These are phyloP conservation scores for Sporisorium exsertum DNA, from an alignment of 1,284 basidiomycete genomes.

Conservation along the genomic window DNA sequence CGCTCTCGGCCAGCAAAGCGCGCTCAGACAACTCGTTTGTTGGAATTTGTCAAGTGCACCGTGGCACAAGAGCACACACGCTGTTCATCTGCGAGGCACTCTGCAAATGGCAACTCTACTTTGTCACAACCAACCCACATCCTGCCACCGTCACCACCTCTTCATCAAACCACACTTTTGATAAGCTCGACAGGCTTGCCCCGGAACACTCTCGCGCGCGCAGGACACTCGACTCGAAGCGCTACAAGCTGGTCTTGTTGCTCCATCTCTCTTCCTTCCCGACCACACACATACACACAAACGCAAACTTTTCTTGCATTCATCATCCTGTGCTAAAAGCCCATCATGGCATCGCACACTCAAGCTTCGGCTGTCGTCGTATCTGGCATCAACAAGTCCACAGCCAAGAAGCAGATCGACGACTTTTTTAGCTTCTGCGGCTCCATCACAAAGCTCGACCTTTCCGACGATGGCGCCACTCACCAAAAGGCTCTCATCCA, in stretches of 20 bases:
- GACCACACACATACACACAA: not conserved
- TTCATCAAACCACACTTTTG: not conserved
- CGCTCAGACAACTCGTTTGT: not conserved
- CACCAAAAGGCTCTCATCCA: conserved; percentile 44
- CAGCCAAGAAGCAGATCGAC: conserved; percentile 54
- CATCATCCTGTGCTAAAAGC: not conserved
- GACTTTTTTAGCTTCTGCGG: conserved; percentile 66
- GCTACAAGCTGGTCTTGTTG: conserved; percentile 38
- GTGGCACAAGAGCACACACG: not conserved
- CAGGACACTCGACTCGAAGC: conserved; percentile 6
- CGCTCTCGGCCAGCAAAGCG: conserved; percentile 2
- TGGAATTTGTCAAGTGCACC: too few relatives aligned
- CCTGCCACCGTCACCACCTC: not conserved
- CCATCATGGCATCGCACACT: conserved; percentile 22
- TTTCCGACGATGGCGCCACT: conserved; percentile 34
- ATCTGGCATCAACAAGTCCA: conserved; percentile 46
- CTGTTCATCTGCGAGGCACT: too few relatives aligned
- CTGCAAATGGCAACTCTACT: conserved; percentile 1
- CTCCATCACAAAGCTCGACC: conserved; percentile 46
- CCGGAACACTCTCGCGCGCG: too few relatives aligned
- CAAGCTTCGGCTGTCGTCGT: conserved; percentile 46
- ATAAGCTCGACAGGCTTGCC: conserved; percentile 1
- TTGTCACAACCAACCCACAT: not conserved
- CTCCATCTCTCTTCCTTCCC: not conserved
- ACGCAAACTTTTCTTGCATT: not conserved